Evolutionary conservation across 2,329 filamentous ascomycete species (phyloP).

Genomic region (Metarhizium humberi): DNA sequence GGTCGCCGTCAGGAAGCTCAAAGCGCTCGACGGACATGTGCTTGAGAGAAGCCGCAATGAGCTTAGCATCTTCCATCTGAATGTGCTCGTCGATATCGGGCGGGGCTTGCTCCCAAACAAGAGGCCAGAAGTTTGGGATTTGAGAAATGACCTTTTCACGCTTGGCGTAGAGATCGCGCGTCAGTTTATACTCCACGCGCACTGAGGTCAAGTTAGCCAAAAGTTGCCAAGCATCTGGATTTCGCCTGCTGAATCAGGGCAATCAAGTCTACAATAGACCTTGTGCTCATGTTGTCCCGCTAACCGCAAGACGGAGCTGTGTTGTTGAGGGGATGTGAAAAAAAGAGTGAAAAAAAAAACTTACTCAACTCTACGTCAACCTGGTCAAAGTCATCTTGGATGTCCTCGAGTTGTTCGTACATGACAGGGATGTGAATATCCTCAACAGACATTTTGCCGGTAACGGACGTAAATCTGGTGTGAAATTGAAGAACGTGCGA

Average conservation of each 20-base stretch:
- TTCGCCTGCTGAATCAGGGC: too few relatives aligned
- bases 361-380: conserved; percentile 75
- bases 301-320: neutral
- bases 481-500: neutral
- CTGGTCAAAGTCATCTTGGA: conserved; percentile 79
- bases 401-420: conserved; percentile 68
- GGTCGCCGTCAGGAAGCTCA: conserved; percentile 69
- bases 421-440: conserved; percentile 36
- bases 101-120: conserved; percentile 82
- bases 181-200: conserved; percentile 61
- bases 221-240: neutral
- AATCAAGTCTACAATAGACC: too few relatives aligned
- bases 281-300: too few relatives aligned
- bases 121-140: conserved; percentile 89
- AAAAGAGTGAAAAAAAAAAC: conserved; percentile 21
- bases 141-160: conserved; percentile 60
- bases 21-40: conserved; percentile 69
- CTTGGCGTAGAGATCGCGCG: conserved; percentile 64
- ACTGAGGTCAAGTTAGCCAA: conserved; percentile 37
- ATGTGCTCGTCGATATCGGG: conserved; percentile 83
- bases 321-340: neutral
- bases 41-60: conserved; percentile 61
- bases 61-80: conserved; percentile 62
- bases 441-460: conserved; percentile 24
- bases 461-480: conserved; percentile 3